A percentile compares a stretch with the other conserved stretches of the same genome.
Evolutionary conservation across 2,329 filamentous ascomycete species (phyloP).

Genomic region (Pseudocercospora musae): DNA sequence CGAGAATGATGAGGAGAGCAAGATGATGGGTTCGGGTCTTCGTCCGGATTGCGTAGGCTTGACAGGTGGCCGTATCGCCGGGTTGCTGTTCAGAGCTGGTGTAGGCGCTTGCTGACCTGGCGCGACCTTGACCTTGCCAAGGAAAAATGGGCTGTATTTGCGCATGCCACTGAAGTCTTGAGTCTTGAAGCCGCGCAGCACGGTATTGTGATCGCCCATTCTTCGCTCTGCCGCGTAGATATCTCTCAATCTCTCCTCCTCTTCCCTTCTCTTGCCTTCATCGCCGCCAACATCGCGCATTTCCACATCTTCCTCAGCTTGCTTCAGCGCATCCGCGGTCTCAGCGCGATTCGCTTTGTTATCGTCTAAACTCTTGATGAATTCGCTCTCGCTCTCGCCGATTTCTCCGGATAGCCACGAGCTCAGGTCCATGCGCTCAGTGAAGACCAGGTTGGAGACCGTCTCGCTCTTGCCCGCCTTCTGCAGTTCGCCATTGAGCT

Average conservation of each 20-base stretch:
- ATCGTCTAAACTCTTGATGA: slow-evolving; percentile 78
- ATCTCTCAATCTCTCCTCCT: slow-evolving; percentile 78
- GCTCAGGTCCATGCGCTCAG: slow-evolving; percentile 85
- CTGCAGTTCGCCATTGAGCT: slow-evolving; percentile 72
- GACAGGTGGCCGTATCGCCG: slow-evolving; percentile 34
- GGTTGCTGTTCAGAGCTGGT: slow-evolving; percentile 42
- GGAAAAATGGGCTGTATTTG: slow-evolving; percentile 50
- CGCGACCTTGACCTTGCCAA: slow-evolving; percentile 53
- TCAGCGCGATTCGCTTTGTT: slow-evolving; percentile 52
- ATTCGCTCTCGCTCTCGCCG: slow-evolving; percentile 78
- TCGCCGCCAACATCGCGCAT: slow-evolving; percentile 42
- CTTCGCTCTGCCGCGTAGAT: slow-evolving; percentile 90
- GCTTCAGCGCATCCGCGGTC: slow-evolving; percentile 48
- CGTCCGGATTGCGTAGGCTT: slow-evolving; percentile 41
- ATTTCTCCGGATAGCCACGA: slow-evolving; percentile 90
- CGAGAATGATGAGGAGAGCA: slow-evolving; percentile 92
- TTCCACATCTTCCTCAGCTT: slow-evolving; percentile 35
- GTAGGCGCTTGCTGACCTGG: slow-evolving; percentile 32
- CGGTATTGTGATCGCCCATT: slow-evolving; percentile 88
- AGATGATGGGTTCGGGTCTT: slow-evolving; percentile 79
- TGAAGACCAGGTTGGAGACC: slow-evolving; percentile 86
- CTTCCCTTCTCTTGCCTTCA: slow-evolving; percentile 53
- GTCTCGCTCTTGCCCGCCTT: slow-evolving; percentile 56
- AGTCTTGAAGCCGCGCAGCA: slow-evolving; percentile 78
- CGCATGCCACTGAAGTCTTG: slow-evolving; percentile 94